A percentile compares a stretch with the other conserved stretches of the same genome.
Evolutionary conservation across 2,329 filamentous ascomycete genomes (phyloP).

Genomic region (Fusarium sp.): DNA sequence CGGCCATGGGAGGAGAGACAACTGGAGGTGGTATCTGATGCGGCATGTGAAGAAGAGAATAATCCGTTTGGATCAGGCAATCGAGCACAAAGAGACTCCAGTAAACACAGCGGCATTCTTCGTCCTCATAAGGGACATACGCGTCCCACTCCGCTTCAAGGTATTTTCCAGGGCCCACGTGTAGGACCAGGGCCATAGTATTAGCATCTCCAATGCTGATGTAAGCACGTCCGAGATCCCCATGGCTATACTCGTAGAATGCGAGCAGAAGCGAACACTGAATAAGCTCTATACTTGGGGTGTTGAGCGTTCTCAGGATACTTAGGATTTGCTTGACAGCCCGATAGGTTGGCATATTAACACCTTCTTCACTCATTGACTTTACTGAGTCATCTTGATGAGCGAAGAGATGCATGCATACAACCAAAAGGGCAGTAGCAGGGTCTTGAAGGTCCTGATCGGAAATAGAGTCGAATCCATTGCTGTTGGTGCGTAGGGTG

Average conservation of each 20-base stretch:
- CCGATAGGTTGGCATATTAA: slow-evolving; percentile 51
- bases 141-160: slow-evolving; percentile 43
- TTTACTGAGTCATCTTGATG: slow-evolving; percentile 49
- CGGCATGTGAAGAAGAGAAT: slow-evolving; percentile 46
- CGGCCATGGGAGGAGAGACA: slow-evolving; percentile 35
- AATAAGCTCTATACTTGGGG: slow-evolving; percentile 53
- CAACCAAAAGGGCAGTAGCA: slow-evolving; percentile 53
- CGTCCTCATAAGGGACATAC: slow-evolving; percentile 47
- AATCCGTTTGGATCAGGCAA: slow-evolving; percentile 50
- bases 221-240: slow-evolving; percentile 55
- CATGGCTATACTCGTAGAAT: slow-evolving; percentile 58
- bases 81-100: slow-evolving; percentile 58
- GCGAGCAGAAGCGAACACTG: slow-evolving; percentile 55
- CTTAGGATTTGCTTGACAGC: slow-evolving; percentile 53
- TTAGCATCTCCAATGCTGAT: slow-evolving; percentile 55
- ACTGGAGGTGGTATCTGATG: slow-evolving; percentile 49
- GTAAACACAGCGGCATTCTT: slow-evolving; percentile 55
- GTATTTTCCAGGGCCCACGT: slow-evolving; percentile 51
- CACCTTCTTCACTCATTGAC: slow-evolving; percentile 47
- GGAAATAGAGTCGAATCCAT: neutral
- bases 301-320: slow-evolving; percentile 49
- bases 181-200: slow-evolving; percentile 49
- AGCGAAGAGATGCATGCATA: slow-evolving; percentile 56
- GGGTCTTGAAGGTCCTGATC: slow-evolving; percentile 32
- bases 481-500: slow-evolving; percentile 40